phyloP scores from a whole-genome alignment of 2,329 filamentous ascomycete genomes.

The Rachicladosporium sp. region DNA sequence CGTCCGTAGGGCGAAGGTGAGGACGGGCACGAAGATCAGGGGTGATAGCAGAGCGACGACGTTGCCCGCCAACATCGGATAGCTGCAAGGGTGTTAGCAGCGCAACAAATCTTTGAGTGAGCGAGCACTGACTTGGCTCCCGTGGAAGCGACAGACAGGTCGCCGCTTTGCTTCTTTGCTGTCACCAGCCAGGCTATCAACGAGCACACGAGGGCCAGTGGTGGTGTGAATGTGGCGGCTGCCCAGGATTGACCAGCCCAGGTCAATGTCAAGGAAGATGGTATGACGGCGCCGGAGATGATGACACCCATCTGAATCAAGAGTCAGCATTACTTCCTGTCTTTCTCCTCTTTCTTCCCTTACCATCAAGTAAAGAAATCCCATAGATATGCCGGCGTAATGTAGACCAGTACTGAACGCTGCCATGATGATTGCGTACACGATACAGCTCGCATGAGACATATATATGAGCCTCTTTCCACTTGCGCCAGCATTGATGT shows the following conservation, averaged over 20 bases:
- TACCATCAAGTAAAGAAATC: constrained; percentile 65
- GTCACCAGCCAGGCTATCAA: constrained; percentile 67
- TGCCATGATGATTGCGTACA: constrained; percentile 68
- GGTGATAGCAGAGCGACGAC: constrained; percentile 69
- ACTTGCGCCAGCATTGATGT: constrained; percentile 65
- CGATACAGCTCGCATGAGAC: constrained; percentile 59
- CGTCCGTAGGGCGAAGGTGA: constrained; percentile 52
- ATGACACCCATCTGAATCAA: constrained; percentile 69
- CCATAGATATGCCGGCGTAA: constrained; percentile 59
- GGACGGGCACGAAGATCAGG: constrained; percentile 55
- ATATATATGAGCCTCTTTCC: constrained; percentile 70
- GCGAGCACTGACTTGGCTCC: constrained; percentile 49
- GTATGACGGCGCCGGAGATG: constrained; percentile 64
- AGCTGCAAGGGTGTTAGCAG: constrained; percentile 20
- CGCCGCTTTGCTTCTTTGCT: constrained; percentile 53
- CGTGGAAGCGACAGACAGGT: constrained; percentile 57
- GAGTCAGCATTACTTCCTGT: no score
- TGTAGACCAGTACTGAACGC: constrained; percentile 15
- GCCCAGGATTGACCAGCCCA: constrained; percentile 70
- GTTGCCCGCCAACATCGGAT: constrained; percentile 79
- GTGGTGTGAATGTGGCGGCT: constrained; percentile 55
- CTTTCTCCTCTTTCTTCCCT: no score
- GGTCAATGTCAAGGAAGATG: constrained; percentile 65
- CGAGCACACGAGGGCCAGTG: constrained; percentile 55
- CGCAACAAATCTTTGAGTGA: background rate